Evolutionary conservation across 208 protist species (phyloP).

Genomic region (Balamuthia mandrillaris): DNA sequence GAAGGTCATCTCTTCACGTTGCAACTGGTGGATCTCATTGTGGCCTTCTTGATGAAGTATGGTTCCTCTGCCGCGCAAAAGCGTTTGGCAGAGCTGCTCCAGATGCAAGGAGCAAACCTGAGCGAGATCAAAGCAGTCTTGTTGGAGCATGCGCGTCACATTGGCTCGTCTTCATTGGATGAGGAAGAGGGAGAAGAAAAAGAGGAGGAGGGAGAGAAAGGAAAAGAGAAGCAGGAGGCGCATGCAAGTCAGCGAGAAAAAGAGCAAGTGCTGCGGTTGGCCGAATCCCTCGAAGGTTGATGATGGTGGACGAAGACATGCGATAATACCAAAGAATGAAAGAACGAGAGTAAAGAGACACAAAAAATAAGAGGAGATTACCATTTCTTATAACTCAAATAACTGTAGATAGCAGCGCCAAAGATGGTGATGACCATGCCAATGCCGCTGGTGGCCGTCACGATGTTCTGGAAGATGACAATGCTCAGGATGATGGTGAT

Average conservation of each 20-base stretch:
- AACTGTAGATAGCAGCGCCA: slow-evolving; percentile 32
- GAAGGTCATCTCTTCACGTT: slow-evolving; percentile 59
- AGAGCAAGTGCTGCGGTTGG: neutral
- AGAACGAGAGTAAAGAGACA: neutral
- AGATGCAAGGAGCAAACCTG: neutral
- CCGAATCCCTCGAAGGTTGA: neutral
- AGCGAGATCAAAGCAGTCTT: no score
- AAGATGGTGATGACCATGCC: slow-evolving; percentile 31
- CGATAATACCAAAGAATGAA: neutral
- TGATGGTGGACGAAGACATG: neutral
- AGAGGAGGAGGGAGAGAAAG: neutral
- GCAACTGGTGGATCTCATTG: slow-evolving; percentile 52
- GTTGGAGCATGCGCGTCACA: no score
- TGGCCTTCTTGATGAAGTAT: neutral
- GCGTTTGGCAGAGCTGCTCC: neutral
- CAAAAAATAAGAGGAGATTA: neutral
- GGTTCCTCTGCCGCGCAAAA: neutral
- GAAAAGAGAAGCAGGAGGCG: neutral
- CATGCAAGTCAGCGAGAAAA: neutral
- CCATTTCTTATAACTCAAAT: neutral
- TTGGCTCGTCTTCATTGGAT: no score
- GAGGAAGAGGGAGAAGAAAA: neutral
- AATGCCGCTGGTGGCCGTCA: slow-evolving; percentile 29
- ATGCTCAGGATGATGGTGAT: slow-evolving; percentile 39
- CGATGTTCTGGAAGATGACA: slow-evolving; percentile 35